Evolutionary conservation across 225 moss, liverwort and hornwort species (phyloP), one percentile per base, ranked within the genome.

Genomic region (Straminergon stramineum): DNA sequence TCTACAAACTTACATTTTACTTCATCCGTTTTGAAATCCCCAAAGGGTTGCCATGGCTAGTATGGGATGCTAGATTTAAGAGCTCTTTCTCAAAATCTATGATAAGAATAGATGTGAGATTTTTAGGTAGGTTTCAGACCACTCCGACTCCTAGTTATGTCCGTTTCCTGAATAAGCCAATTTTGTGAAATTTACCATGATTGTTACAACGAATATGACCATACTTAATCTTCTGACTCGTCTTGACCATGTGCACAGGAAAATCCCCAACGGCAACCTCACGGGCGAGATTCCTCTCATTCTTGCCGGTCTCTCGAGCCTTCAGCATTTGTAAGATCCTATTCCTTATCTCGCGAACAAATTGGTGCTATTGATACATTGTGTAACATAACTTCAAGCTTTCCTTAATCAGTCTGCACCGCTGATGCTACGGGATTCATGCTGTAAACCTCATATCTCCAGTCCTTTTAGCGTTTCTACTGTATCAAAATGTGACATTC

Each of bases 261-360:
- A 76, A 64, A 84, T 93, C 67, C 87, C 90, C 32, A 92, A 91
- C 64, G 84, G 91, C 73, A 91, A 90, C 74, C 85, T 92, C 61
- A 90, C 87, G 19, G 89, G 93, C 63, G 90, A 91, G 71, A 90
- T 93, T 56, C 93, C 91, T 69, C 82, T 93, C n/a, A 93, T 93
- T 43, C 93, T 93, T 80, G 91, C 89, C 20, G 92, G 91, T 35
- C 84, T 92, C 45, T 88, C 90, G n/a, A 82, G 43, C 69, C 92
- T 92, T 55, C 88, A 90, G 78, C 86, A 85, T 45, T 85, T 93
- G 91, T 91, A 91, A 92, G 88, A 84, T 79, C 66, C 39, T 48
- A n/a, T 78, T 84, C 79, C 63, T 86, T 34, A 28, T 26, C 41
- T 26, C 21, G 13, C 56, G 56, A 75, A 41, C 43, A 53, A 82